A percentile compares a stretch with the other conserved stretches of the same genome.
Conservation (phyloP, 140 eudicot genomes). For the Flaveria floridana region DNA sequence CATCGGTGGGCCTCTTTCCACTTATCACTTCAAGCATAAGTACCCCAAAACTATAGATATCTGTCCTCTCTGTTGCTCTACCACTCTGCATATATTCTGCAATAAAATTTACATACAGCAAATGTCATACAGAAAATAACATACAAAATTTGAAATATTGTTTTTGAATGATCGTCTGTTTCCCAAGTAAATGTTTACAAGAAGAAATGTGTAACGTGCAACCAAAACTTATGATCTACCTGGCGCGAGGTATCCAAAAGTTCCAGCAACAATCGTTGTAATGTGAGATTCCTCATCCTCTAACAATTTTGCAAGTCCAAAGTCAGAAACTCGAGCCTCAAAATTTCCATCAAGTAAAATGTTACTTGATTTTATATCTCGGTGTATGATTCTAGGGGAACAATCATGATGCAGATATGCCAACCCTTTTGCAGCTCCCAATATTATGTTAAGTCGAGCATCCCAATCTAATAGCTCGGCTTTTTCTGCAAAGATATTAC, state of each 20-base stretch:
- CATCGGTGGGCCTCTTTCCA: constrained; percentile 97
- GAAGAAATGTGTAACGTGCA: neutral
- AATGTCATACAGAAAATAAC: constrained; percentile 5
- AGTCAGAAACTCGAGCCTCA: constrained; percentile 97
- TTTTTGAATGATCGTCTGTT: neutral
- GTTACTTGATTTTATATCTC: constrained; percentile 97
- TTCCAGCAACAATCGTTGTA: constrained; percentile 98
- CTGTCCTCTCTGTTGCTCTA: constrained; percentile 95
- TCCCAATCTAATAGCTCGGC: constrained; percentile 88
- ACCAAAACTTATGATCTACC: constrained; percentile 44
- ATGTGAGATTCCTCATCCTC: constrained; percentile 98
- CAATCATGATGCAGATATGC: constrained; percentile 98
- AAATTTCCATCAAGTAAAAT: constrained; percentile 92
- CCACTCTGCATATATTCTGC: constrained; percentile 98
- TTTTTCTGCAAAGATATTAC: constrained; percentile 52
- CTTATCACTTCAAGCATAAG: constrained; percentile 86
- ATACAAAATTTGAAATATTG: neutral
- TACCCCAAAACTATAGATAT: constrained; percentile 94
- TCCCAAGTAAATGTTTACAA: neutral
- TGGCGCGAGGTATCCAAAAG: constrained; percentile 98
- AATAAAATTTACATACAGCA: constrained; percentile 12
- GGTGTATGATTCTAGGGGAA: constrained; percentile 94
- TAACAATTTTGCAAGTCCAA: constrained; percentile 93
- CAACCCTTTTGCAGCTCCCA: constrained; percentile 97
- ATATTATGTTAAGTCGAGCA: constrained; percentile 69